phyloP scores from a whole-genome alignment of 106 monocot genomes.

The Hemerocallis citrina region DNA sequence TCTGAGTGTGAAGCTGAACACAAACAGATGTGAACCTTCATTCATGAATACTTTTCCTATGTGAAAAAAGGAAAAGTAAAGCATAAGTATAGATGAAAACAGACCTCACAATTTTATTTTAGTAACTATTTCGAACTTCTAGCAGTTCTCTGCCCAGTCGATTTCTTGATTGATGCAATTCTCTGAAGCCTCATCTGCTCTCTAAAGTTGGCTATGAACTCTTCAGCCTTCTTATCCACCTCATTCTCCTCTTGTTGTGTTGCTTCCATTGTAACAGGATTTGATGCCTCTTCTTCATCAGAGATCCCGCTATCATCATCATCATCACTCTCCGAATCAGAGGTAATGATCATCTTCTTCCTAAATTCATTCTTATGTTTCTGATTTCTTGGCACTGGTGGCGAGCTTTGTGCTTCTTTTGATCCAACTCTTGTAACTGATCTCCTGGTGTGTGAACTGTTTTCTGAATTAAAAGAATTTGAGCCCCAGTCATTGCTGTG shows the following conservation, averaged over 20 bases:
- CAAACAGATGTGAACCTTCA: background rate
- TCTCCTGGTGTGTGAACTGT: background rate
- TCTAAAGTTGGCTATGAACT: conserved; percentile 94
- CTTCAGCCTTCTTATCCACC: conserved; percentile 97
- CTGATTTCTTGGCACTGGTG: conserved; percentile 3
- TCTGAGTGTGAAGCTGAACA: background rate
- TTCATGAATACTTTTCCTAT: background rate
- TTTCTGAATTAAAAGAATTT: too few relatives aligned
- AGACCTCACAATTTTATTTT: background rate
- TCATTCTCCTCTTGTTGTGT: conserved; percentile 58
- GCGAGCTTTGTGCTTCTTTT: background rate
- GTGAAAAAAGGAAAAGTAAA: background rate
- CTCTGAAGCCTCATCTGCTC: conserved; percentile 96
- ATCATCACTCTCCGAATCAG: conserved; percentile 15
- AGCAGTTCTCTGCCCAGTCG: conserved; percentile 24
- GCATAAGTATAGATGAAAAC: background rate
- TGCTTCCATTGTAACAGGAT: conserved; percentile 9
- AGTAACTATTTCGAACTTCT: conserved; percentile 7
- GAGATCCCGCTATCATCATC: conserved; percentile 7
- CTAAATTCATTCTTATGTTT: conserved; percentile 5
- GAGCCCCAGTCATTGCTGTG: background rate
- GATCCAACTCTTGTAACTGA: conserved; percentile 28
- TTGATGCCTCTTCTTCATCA: conserved; percentile 2
- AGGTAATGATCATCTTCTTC: conserved; percentile 32
- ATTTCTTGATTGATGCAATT: conserved; percentile 83